Evolutionary conservation across 768 basidiomycete species (phyloP).

Genomic region (Daedalea quercina): DNA sequence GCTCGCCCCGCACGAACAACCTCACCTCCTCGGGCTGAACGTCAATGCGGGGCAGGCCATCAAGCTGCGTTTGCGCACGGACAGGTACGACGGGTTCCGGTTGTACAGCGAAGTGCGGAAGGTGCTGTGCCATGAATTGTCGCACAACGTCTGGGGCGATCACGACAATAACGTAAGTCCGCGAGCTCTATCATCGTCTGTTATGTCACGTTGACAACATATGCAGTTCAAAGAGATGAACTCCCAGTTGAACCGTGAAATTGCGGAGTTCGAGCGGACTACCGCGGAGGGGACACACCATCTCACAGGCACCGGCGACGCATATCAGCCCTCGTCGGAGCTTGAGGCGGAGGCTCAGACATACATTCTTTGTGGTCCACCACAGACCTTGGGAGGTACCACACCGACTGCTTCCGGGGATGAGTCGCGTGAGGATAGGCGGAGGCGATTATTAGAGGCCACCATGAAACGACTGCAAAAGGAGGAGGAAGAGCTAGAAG

Average conservation of each 20-base stretch:
- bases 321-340: constrained; percentile 48
- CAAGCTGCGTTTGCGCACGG: constrained; percentile 62
- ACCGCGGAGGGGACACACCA: constrained; percentile 46
- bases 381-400: constrained; percentile 16
- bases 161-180: constrained; percentile 65
- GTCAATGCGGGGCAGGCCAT: constrained; percentile 55
- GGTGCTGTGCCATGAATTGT: constrained; percentile 71
- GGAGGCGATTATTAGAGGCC: constrained; percentile 51
- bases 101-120: constrained; percentile 55
- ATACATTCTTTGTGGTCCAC: constrained; percentile 48
- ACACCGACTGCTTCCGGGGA: constrained; percentile 1
- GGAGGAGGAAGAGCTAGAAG: constrained; percentile 68
- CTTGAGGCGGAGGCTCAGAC: constrained; percentile 49
- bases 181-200: not conserved
- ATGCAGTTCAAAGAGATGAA: constrained; percentile 69
- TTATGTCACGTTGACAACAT: not conserved
- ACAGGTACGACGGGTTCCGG: constrained; percentile 68
- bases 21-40: constrained; percentile 63
- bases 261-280: constrained; percentile 58
- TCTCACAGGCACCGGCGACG: constrained; percentile 34
- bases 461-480: constrained; percentile 51
- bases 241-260: constrained; percentile 67
- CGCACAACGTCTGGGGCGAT: constrained; percentile 69
- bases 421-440: constrained; percentile 53
- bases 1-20: constrained; percentile 73